Percentiles rank a stretch among this genome's conserved stretches.
These are phyloP conservation scores for Penicilliopsis zonata DNA, from an alignment of 495 filamentous ascomycete genomes.

Conservation along the genomic window DNA sequence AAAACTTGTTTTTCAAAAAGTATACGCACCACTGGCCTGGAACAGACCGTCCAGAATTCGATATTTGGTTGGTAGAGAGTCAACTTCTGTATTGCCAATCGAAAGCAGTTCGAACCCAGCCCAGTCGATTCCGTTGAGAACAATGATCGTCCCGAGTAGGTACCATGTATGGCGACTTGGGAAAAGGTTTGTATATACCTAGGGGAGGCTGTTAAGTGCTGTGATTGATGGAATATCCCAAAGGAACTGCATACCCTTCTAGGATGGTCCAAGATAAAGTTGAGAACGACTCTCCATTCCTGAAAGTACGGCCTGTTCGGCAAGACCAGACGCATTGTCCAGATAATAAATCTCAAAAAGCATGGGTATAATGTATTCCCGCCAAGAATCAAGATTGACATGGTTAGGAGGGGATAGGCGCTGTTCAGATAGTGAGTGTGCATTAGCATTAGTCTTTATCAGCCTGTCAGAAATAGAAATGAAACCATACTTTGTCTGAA, in stretches of 20 bases:
- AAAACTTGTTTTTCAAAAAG: not conserved
- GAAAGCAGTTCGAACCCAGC: constrained; percentile 68
- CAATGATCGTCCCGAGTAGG: constrained; percentile 57
- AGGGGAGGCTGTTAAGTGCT: no score
- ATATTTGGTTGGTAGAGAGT: constrained; percentile 40
- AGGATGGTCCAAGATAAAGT: constrained; percentile 73
- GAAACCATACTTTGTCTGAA: constrained; percentile 23
- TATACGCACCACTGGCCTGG: constrained; percentile 48
- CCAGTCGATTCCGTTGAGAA: constrained; percentile 76
- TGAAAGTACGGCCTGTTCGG: constrained; percentile 29
- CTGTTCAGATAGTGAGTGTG: constrained; percentile 9
- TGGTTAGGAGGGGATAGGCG: constrained; percentile 60
- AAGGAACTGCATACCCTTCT: constrained; percentile 42
- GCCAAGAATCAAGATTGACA: constrained; percentile 66
- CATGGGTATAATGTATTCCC: constrained; percentile 76
- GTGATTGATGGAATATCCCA: no score
- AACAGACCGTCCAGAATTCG: constrained; percentile 71
- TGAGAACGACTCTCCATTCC: constrained; percentile 50
- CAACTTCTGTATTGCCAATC: constrained; percentile 54
- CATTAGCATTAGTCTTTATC: not conserved
- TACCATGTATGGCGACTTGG: constrained; percentile 70
- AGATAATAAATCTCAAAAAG: constrained; percentile 67
- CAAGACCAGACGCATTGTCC: constrained; percentile 41
- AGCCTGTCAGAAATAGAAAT: not conserved
- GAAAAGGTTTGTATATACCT: constrained; percentile 70